Conservation (phyloP, 78 protist genomes). For the Polysphondylium violaceum region DNA sequence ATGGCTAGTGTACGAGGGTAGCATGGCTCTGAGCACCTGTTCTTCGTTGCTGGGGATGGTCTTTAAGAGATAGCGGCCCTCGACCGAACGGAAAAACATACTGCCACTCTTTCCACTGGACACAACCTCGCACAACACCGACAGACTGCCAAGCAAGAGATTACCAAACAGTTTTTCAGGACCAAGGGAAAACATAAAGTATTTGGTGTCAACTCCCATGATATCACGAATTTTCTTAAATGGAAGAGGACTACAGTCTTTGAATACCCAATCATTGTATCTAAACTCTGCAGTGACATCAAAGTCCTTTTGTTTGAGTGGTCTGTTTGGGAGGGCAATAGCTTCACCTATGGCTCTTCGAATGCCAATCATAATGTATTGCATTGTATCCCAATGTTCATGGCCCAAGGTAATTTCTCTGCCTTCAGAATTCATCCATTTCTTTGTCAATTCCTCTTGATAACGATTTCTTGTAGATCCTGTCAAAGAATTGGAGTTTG, state of each 20-base stretch:
- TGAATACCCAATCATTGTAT: conserved; percentile 69
- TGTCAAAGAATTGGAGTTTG: background rate
- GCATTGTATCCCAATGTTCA: conserved; percentile 62
- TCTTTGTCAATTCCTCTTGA: conserved; percentile 1
- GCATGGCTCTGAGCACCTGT: conserved; percentile 2
- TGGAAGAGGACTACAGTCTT: conserved; percentile 54
- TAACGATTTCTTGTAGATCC: background rate
- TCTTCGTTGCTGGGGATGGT: conserved; percentile 77
- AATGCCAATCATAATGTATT: conserved; percentile 76
- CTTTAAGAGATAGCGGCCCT: conserved; percentile 64
- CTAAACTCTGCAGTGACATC: conserved; percentile 53
- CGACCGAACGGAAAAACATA: conserved; percentile 63
- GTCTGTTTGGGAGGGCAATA: conserved; percentile 31
- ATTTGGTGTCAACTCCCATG: conserved; percentile 47
- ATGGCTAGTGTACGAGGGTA: conserved; percentile 58
- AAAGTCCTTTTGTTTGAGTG: conserved; percentile 62
- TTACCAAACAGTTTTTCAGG: conserved; percentile 85
- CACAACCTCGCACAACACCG: conserved; percentile 44
- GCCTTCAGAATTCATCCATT: conserved; percentile 66
- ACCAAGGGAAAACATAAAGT: conserved; percentile 77
- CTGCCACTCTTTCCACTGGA: conserved; percentile 75
- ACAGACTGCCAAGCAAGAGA: conserved; percentile 63
- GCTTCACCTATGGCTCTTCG: conserved; percentile 60
- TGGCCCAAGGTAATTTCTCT: conserved; percentile 69
- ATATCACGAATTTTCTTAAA: conserved; percentile 65